A percentile compares a stretch with the other conserved stretches of the same genome.
phyloP scores from a whole-genome alignment of 2,329 filamentous ascomycete species.

The Ceratocystis harringtonii region DNA sequence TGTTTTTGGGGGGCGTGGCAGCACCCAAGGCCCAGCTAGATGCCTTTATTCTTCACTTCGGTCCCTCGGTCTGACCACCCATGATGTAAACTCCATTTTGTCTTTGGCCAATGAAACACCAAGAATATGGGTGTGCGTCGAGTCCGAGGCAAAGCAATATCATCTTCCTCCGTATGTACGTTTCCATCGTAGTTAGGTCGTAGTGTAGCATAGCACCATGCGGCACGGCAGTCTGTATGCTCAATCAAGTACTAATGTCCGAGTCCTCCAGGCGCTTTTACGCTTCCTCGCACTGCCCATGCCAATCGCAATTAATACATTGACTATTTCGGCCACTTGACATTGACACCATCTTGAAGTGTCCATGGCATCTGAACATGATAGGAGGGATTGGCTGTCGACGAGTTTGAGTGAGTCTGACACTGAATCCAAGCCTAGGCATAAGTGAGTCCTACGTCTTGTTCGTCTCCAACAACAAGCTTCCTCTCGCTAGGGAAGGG shows the following conservation, averaged over 20 bases:
- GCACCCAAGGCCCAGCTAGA: too few species aligned
- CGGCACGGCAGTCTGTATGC: not conserved
- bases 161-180: not conserved
- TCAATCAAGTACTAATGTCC: not conserved
- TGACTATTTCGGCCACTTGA: not conserved
- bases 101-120: not conserved
- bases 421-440: not conserved
- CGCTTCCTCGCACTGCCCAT: not conserved
- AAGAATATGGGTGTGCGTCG: not conserved
- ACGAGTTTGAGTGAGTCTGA: not conserved
- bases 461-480: not conserved
- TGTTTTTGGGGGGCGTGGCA: not conserved
- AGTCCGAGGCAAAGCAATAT: not conserved
- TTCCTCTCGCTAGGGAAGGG: not conserved
- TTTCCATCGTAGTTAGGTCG: not conserved
- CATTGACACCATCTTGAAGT: not conserved
- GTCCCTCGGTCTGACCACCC: not conserved
- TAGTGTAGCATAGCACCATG: not conserved
- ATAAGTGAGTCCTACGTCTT: too few species aligned
- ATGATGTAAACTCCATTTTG: not conserved
- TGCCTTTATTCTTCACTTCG: not conserved
- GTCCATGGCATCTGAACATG: not conserved
- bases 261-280: not conserved
- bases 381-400: not conserved
- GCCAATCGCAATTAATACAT: conserved; percentile 2